Evolutionary conservation across 179 eudicot species (phyloP).

Genomic region (Vitellaria paradoxa): DNA sequence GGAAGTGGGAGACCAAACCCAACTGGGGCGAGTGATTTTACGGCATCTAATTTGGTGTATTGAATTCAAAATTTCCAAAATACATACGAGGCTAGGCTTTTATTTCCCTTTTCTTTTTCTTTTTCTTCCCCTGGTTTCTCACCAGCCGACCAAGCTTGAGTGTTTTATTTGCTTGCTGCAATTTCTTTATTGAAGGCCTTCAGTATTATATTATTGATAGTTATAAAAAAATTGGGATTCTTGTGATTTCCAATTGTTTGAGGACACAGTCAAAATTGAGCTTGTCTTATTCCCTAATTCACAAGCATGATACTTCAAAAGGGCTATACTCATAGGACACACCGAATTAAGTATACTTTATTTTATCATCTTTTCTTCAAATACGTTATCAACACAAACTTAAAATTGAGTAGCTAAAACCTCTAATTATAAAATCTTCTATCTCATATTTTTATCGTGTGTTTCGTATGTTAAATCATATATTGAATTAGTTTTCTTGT

Average conservation of each 20-base stretch:
- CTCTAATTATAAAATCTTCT: too few relatives aligned
- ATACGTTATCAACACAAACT: too few relatives aligned
- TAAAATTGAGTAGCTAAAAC: too few relatives aligned
- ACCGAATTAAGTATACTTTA: too few relatives aligned
- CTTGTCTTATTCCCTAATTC: too few relatives aligned
- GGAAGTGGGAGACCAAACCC: background rate
- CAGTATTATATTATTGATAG: background rate
- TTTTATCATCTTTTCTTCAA: too few relatives aligned
- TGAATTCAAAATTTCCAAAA: background rate
- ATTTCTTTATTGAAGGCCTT: background rate
- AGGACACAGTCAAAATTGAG: background rate
- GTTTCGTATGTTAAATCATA: too few relatives aligned
- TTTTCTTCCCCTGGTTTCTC: background rate
- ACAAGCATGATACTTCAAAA: too few relatives aligned
- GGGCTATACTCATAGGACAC: too few relatives aligned
- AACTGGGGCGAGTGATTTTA: background rate
- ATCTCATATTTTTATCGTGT: too few relatives aligned
- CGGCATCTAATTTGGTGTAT: background rate
- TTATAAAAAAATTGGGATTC: background rate
- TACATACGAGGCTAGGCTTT: background rate
- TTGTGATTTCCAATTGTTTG: background rate
- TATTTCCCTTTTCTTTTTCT: background rate
- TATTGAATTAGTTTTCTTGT: too few relatives aligned
- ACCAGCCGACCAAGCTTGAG: background rate
- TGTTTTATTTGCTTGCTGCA: background rate